phyloP scores from a whole-genome alignment of 2,329 filamentous ascomycete species.

The Trichoderma lentiforme region DNA sequence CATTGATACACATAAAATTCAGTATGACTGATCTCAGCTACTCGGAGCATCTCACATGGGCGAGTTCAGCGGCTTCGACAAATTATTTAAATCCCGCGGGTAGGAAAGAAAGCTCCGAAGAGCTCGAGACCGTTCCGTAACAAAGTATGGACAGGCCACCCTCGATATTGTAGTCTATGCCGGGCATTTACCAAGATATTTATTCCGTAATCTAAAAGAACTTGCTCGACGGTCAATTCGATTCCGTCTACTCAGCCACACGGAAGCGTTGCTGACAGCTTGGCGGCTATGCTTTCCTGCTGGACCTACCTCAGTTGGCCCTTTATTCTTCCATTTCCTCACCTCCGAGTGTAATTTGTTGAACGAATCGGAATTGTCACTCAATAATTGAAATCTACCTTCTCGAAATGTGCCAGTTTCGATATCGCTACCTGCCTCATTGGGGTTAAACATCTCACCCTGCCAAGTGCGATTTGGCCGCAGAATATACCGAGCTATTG shows the following conservation, averaged over 20 bases:
- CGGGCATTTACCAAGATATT: background rate
- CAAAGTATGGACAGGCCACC: background rate
- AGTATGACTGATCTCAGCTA: background rate
- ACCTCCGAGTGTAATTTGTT: background rate
- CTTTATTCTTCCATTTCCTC: background rate
- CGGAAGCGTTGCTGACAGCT: background rate
- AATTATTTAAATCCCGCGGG: background rate
- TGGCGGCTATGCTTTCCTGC: background rate
- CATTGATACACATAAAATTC: no score
- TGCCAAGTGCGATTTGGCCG: background rate
- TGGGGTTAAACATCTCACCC: background rate
- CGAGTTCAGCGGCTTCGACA: background rate
- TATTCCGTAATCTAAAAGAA: background rate
- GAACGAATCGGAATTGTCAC: background rate
- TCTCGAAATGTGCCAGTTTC: background rate
- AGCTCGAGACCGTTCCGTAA: background rate
- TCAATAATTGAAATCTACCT: background rate
- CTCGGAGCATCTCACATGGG: background rate
- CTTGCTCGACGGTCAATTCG: background rate
- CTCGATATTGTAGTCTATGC: background rate
- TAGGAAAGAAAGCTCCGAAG: background rate
- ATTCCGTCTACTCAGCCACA: background rate
- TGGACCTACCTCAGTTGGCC: background rate
- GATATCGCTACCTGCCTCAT: constrained; percentile 1
- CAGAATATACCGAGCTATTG: background rate